Evolutionary conservation across 306 rosid species (phyloP).

Genomic region (Fagus sylvatica): DNA sequence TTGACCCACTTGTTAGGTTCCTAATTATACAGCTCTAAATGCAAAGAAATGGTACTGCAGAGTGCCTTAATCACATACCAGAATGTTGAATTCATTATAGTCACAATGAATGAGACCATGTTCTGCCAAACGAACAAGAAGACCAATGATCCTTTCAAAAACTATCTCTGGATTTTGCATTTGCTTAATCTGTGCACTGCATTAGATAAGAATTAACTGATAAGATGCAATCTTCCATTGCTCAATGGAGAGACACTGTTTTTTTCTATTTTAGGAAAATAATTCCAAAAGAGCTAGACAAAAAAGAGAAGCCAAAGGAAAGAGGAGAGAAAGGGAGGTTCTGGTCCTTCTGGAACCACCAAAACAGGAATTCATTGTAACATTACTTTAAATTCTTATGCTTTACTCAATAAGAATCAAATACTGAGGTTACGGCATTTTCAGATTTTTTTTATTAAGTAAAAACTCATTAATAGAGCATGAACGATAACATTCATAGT

Average conservation of each 20-base stretch:
- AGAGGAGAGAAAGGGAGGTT: neutral
- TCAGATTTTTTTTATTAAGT: neutral
- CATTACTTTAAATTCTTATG: neutral
- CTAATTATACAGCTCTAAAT: neutral
- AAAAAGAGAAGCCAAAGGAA: neutral
- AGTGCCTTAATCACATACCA: constrained; percentile 52
- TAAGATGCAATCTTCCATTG: neutral
- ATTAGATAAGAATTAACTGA: constrained; percentile 24
- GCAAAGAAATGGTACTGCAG: constrained; percentile 4
- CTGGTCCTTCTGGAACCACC: neutral
- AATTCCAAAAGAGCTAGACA: neutral
- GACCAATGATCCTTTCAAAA: constrained; percentile 73
- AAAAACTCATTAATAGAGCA: neutral
- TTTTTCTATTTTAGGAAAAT: neutral
- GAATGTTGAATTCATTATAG: constrained; percentile 86
- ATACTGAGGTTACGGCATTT: neutral
- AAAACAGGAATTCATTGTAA: neutral
- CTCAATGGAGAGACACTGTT: neutral
- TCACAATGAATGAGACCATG: constrained; percentile 96
- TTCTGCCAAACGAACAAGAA: constrained; percentile 79
- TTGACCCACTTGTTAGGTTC: neutral
- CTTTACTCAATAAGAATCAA: neutral
- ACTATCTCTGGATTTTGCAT: constrained; percentile 75
- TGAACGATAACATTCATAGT: too few relatives aligned
- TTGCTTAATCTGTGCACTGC: constrained; percentile 85